These are phyloP conservation scores for Alternaria consortialis DNA, from an alignment of 2,329 filamentous ascomycete species.

Conservation along the genomic window DNA sequence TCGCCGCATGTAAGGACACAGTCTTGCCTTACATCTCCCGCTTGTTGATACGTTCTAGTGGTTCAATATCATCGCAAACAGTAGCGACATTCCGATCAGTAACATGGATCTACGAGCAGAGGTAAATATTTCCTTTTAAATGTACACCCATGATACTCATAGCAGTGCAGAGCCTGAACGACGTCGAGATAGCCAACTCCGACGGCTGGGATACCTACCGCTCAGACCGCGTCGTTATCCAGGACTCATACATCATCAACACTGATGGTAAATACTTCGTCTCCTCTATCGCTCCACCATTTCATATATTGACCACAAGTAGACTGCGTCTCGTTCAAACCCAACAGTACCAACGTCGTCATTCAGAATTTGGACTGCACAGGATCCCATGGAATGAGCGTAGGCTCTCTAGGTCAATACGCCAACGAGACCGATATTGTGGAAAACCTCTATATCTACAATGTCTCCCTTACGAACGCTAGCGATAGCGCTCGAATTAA, in stretches of 20 bases:
- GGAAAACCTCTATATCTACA: slow-evolving; percentile 65
- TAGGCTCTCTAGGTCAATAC: slow-evolving; percentile 74
- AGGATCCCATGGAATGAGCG: slow-evolving; percentile 73
- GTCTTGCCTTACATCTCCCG: not conserved
- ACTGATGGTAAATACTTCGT: not conserved
- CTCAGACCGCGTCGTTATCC: not conserved
- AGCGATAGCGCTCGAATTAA: slow-evolving; percentile 22
- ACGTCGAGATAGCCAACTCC: not conserved
- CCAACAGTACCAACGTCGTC: slow-evolving; percentile 71
- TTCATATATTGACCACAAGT: not conserved
- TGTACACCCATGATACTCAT: not conserved
- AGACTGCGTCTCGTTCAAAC: slow-evolving; percentile 72
- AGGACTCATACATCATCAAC: not conserved
- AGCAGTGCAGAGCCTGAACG: not conserved
- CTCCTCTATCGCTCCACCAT: not conserved
- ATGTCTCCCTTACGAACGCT: slow-evolving; percentile 39
- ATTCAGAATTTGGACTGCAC: slow-evolving; percentile 72
- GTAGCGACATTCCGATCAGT: not conserved
- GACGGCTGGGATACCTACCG: not conserved
- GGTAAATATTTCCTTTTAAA: not conserved
- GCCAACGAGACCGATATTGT: slow-evolving; percentile 69
- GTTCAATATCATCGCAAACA: not conserved
- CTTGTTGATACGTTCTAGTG: not conserved
- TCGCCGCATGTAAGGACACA: not conserved
- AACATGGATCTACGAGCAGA: not conserved